Evolutionary conservation across 2,329 filamentous ascomycete genomes (phyloP).

Genomic region (Paecilomyces fulvus): DNA sequence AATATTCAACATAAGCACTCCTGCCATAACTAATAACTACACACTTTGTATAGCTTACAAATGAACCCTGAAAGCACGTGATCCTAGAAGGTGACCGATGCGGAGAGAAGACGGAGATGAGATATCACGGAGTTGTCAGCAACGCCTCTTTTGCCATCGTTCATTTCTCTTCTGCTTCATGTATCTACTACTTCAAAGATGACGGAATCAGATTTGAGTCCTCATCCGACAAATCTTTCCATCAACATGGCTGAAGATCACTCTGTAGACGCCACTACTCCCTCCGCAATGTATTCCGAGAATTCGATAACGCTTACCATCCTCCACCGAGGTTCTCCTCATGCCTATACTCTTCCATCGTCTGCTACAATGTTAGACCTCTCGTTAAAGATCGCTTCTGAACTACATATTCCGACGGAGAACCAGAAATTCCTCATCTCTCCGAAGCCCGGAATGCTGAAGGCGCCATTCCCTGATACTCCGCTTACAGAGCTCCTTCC

Average conservation of each 20-base stretch:
- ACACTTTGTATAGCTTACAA: background rate
- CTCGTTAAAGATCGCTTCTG: conserved; percentile 22
- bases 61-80: background rate
- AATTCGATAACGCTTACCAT: conserved; percentile 37
- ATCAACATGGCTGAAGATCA: background rate
- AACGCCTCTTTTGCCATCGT: background rate
- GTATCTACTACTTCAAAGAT: background rate
- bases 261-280: background rate
- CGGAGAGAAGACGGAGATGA: background rate
- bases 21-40: too few relatives aligned
- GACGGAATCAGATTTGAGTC: background rate
- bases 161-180: background rate
- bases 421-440: conserved; percentile 40
- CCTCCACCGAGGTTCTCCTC: conserved; percentile 46
- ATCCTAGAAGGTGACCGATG: background rate
- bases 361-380: conserved; percentile 45
- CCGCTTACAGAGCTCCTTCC: conserved; percentile 25
- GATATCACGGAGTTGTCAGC: background rate
- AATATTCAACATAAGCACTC: too few relatives aligned
- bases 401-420: conserved; percentile 29
- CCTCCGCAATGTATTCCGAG: background rate
- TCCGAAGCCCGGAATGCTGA: conserved; percentile 40
- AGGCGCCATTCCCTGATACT: conserved; percentile 34
- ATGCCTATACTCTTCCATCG: conserved; percentile 40
- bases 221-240: background rate